Base-by-base conservation (phyloP, 768 basidiomycete species). In the Plicaturopsis crispa region DNA sequence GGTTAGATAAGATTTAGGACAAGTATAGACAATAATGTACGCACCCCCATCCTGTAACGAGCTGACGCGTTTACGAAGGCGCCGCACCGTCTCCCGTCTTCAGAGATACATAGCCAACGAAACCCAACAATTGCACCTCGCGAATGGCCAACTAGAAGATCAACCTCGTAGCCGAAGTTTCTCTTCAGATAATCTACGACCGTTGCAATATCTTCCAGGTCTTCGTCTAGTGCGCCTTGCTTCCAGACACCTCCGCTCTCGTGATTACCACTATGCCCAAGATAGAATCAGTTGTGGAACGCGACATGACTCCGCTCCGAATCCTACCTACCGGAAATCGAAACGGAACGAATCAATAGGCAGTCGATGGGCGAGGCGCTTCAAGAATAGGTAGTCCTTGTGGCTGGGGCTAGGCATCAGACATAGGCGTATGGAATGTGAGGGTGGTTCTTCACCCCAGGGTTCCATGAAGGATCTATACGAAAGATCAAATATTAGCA, bases 331-430 rank as follows among this genome's bases (percentile, higher is more conserved):
- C 84, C 85, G 75, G 60, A 91, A 91, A 56, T 91, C 87, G 50
- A 91, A 88, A 22, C 86, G 73, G 54, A 90, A 88, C 3, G 85
- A 88, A 55, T 91, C 87, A 17, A 84, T 50, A 0, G 84, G 80
- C 11, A 88, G 57, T 24, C 63, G 66, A 26, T 57, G 53, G 3
- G 83, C 84, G 14, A 90, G 74, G 11, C 71, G 74, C 51, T 79
- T 80, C 57, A 84, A 81, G 64, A 82, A 88, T 34, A 90, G 55
- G 60, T 90, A 90, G 53, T 90, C 81, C 49, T 88, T 88, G 57
- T 90, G 87, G 50, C 86, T 89, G 57, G 34, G 50, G 30, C 42
- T 38, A 35, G 26, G 19, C 17, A 6, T 8, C 24, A 30, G 4
- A 21, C 24, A 11, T 24, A 38, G 18, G 17, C n/a, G 19, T n/a